Base-by-base conservation (phyloP, 73 alveolate species). In the Paramecium caudatum region DNA sequence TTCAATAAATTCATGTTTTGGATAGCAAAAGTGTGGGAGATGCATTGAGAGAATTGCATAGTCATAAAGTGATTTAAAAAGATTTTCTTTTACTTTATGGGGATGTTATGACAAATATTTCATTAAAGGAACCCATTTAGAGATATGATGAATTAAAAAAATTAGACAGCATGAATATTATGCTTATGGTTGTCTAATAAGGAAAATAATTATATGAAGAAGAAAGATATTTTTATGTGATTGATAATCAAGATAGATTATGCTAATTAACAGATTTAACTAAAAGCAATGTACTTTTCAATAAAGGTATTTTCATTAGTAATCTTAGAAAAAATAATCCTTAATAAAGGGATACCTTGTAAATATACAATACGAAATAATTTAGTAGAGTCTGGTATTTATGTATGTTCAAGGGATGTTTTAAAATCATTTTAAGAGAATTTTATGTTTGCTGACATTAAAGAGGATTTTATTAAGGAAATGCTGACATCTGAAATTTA, bases 71-170 rank as follows among this genome's bases (percentile, higher is more conserved):
- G 15, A 78, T 86, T 63, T 23, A 86, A 33, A 41, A 78, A 19
- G 93, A 86, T 65, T 86, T 86, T 61, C 62, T 86, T 2, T 48
- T 86, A 55, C 27, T 70, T 5, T 63, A 27, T 61, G 93, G 93
- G 9, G 93, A 86, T 43, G 68, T 86, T 27, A 46, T 86, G 27
- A 62, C 93, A 4, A 86, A 86, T 86, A 41, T 86, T 23, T 41
- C 74, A 37, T 46, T 86, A 0, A 19, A 37, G 25, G 84, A 48
- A 10, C 82, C 46, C 3, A 62, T 63, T 15, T 39, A 86, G 33
- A 70, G 55, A 62, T 86, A 62, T 78, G 43, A 49, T 3, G 82
- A 78, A 34, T 47, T 63, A 32, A 86, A 70, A 47, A 46, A 86
- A 25, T 37, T 41, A 25, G 68, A 86, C 21, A 62, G 48, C 37